Base-by-base conservation (phyloP, 2,329 filamentous ascomycete genomes). In the Helotiales sp. region DNA sequence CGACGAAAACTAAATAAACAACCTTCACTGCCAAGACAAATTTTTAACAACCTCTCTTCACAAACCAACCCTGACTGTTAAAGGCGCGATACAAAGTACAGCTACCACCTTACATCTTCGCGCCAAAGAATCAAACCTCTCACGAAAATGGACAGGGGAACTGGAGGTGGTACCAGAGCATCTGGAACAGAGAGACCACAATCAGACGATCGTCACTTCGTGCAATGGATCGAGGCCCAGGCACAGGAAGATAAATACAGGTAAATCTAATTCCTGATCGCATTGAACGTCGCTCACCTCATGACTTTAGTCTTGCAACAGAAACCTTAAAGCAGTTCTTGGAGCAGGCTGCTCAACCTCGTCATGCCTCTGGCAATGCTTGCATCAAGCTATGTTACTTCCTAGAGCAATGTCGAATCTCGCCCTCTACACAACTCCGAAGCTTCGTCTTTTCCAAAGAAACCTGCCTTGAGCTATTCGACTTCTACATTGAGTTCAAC, bases 401-500 rank as follows among this genome's bases (percentile, higher is more conserved):
- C 61, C 77, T 87, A 58, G 83, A 86, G 66, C 79, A 83, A 59
- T 81, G 81, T 52, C 79, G 77, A 61, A 82, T 78, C 63, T 83
- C 84, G 2, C 62, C 67, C 13, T 76, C 77, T 9, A 60, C 71
- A 25, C 56, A 63, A 3, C 67, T 86, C 30, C 73, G 69, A 47
- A 62, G 66, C 9, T 83, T 83, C 76, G 80, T 81, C 1, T 85
- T 83, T 59, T 79, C 78, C 10, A 70, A 76, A 60, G 67, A 73
- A 29, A 78, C 81, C 3, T 77, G 75, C 19, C 63, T 79, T 51
- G 73, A 74, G 52, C 72, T 88, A 24, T 86, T 87, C 71, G 74
- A 81, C 54, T 87, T 85, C 66, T 88, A 84, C 67, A 75, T 87
- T 51, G 84, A 87, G 65, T 87, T 84, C 83, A 86, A 85, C 64